Percentiles rank a stretch among this genome's conserved stretches.
Evolutionary conservation across 106 monocot species (phyloP).

Genomic region (Narthecium ossifragum): DNA sequence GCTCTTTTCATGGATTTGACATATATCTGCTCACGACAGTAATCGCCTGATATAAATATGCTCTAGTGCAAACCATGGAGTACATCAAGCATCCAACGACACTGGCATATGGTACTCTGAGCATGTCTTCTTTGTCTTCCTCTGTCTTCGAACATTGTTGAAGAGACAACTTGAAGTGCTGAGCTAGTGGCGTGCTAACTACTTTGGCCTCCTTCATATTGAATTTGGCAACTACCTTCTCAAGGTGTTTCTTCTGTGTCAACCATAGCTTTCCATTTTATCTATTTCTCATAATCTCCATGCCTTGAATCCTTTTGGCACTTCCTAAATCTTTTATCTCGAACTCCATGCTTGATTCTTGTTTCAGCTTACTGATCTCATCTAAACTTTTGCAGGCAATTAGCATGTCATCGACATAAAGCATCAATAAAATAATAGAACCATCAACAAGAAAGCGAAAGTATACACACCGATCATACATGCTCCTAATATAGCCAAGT

Average conservation of each 20-base stretch:
- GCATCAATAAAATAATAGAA: not conserved
- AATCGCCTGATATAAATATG: too few species aligned
- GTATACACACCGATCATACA: conserved; percentile 6
- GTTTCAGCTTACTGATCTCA: not conserved
- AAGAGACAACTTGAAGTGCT: too few species aligned
- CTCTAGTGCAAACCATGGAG: too few species aligned
- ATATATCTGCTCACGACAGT: too few species aligned
- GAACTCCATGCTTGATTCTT: not conserved
- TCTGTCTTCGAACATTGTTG: too few species aligned
- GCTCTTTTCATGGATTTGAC: too few species aligned
- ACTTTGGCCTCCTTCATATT: not conserved
- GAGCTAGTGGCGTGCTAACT: too few species aligned
- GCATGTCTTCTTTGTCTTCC: too few species aligned
- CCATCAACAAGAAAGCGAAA: not conserved
- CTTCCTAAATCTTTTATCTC: not conserved
- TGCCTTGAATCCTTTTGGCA: not conserved
- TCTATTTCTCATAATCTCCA: not conserved
- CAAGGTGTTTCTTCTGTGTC: not conserved
- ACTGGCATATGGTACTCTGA: too few species aligned
- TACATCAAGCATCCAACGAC: too few species aligned
- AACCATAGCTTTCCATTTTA: not conserved
- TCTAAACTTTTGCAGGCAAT: not conserved
- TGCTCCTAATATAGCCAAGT: not conserved
- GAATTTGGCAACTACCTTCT: not conserved
- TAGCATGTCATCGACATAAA: conserved; percentile 8